Base-by-base conservation (phyloP, 2,329 filamentous ascomycete genomes). In the Cephalotrichum gorgonifer region DNA sequence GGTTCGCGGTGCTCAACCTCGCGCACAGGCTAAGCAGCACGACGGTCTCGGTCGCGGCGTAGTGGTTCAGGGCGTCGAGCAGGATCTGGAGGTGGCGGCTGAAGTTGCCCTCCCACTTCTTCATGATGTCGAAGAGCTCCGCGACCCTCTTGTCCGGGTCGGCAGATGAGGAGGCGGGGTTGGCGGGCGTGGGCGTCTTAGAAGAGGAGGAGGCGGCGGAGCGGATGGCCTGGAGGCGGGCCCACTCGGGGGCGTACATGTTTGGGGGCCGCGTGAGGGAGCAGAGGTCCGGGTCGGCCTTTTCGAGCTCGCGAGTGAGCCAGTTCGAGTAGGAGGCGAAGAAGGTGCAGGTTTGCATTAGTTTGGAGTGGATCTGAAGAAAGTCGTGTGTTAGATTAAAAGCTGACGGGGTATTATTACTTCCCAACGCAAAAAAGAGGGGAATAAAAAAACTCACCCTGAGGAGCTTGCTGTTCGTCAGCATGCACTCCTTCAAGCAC, bases 401-500 rank as follows among this genome's bases (percentile, higher is more conserved):
- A n/a, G n/a, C n/a, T n/a, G n/a, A n/a, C n/a, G n/a, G n/a, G n/a
- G n/a, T n/a, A n/a, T n/a, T n/a, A n/a, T n/a, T n/a, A n/a, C n/a
- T n/a, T n/a, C n/a, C n/a, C n/a, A n/a, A n/a, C n/a, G n/a, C n/a
- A n/a, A n/a, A 30, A 30, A 30, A 12, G 27, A 30, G 27, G 27
- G 27, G 12, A 30, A 30, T 12, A 42, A n/a, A 38, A 41, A 38
- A 12, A 65, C 74, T 55, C 76, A 95, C 91, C 67, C 88, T 85
- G 6, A 98, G 70, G 6, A 98, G 75, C 69, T 95, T 96, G 62
- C 88, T 88, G 64, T 98, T 96, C 20, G 93, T 98, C 55, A 98
- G 75, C 89, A 97, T 97, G 71, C 93, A 97, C 69, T 97, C 93
- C 68, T 97, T 98, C 59, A 98, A 73, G 64, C 93, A 98, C 4